Conservation (phyloP, 208 protist species). For the Trypanosoma boissoni region DNA sequence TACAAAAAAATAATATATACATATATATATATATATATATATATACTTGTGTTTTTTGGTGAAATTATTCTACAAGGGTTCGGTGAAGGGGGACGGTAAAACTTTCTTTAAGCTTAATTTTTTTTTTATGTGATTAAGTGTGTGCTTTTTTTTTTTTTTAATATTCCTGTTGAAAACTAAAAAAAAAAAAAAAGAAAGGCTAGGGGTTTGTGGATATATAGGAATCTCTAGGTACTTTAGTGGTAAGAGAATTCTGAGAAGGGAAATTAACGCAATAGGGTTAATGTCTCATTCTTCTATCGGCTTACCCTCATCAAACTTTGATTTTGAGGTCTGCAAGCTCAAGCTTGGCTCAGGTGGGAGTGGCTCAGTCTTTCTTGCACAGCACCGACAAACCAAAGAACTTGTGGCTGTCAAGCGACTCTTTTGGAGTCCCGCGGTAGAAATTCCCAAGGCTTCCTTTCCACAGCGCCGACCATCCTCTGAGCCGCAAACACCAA, state of each 20-base stretch:
- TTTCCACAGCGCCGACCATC: not conserved
- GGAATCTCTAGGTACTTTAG: too few relatives aligned
- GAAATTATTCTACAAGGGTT: not conserved
- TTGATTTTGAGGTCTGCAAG: conserved; percentile 70
- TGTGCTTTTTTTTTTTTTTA: not conserved
- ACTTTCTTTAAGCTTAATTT: too few relatives aligned
- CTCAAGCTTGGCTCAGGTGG: conserved; percentile 67
- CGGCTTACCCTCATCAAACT: conserved; percentile 11
- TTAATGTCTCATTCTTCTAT: not conserved
- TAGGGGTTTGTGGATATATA: not conserved
- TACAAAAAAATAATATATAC: not conserved
- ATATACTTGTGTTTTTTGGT: not conserved
- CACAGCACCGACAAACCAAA: conserved; percentile 25
- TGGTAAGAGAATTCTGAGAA: too few relatives aligned
- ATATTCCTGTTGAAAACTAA: not conserved
- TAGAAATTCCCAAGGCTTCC: not conserved
- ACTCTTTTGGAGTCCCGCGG: conserved; percentile 28
- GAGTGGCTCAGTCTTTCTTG: conserved; percentile 76
- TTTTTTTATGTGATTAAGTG: too few relatives aligned
- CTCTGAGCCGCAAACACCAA: not conserved
- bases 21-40: conserved; percentile 7
- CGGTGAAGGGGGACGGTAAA: too few relatives aligned
- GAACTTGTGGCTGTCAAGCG: conserved; percentile 74
- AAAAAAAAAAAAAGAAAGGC: not conserved
- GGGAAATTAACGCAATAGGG: not conserved